phyloP scores from a whole-genome alignment of 1,284 basidiomycete species.

The Ganoderma lingzhi region DNA sequence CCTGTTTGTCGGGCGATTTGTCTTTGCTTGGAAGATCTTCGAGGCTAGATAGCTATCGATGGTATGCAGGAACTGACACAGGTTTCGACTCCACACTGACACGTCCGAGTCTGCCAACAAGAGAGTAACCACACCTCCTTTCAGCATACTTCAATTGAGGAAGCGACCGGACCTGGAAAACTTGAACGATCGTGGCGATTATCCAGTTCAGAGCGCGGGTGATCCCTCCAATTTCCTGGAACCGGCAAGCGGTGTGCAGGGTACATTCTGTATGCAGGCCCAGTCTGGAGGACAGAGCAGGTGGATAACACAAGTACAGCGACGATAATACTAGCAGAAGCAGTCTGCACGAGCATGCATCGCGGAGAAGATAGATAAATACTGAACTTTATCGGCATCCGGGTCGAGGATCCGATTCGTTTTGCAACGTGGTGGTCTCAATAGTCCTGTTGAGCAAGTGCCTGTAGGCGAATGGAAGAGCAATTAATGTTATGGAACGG shows the following conservation, averaged over 20 bases:
- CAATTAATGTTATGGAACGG: neutral
- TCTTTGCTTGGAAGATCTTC: neutral
- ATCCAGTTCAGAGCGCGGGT: neutral
- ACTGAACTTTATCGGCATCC: neutral
- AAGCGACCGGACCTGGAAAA: neutral
- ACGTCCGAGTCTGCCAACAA: neutral
- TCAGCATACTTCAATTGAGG: neutral
- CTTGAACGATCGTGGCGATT: neutral
- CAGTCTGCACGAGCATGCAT: neutral
- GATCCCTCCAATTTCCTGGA: neutral
- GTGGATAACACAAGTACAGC: neutral
- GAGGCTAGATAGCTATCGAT: neutral
- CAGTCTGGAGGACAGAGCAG: neutral
- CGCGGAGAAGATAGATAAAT: neutral
- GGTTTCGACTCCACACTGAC: neutral
- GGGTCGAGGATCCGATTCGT: neutral
- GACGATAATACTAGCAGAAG: neutral
- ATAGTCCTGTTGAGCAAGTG: neutral
- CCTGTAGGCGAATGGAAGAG: neutral
- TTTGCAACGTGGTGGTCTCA: constrained; percentile 5
- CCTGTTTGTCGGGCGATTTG: neutral
- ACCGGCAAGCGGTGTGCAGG: neutral
- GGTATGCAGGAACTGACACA: neutral
- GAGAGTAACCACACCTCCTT: neutral
- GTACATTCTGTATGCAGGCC: neutral